Conservation (phyloP, 2,329 filamentous ascomycete genomes). For the Scopulariopsis brevicaulis region DNA sequence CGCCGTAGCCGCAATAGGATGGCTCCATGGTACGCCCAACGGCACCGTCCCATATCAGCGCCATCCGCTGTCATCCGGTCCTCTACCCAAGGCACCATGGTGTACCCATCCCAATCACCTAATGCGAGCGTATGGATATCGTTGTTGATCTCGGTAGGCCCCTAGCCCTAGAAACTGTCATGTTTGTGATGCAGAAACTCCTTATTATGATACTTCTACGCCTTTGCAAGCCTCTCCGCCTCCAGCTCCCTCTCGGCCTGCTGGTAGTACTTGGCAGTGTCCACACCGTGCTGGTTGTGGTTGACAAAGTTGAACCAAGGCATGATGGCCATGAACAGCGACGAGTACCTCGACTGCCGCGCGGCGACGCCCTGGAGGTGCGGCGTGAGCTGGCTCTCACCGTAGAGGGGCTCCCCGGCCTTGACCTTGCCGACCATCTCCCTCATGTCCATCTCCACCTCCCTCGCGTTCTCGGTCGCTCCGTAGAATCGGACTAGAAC, state of each 20-base stretch:
- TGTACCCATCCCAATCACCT: not conserved
- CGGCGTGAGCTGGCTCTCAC: constrained; percentile 62
- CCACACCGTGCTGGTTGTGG: constrained; percentile 88
- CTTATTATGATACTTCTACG: not conserved
- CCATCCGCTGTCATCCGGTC: too few species aligned
- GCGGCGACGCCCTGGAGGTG: constrained; percentile 92
- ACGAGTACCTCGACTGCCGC: constrained; percentile 84
- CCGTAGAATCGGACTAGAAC: constrained; percentile 87
- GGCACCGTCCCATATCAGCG: too few species aligned
- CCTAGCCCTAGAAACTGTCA: not conserved
- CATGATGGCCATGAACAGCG: constrained; percentile 70
- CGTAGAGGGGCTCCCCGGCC: constrained; percentile 80
- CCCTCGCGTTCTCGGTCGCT: constrained; percentile 81
- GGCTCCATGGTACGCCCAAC: too few species aligned
- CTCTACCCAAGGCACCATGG: too few species aligned
- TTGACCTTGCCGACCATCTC: constrained; percentile 98
- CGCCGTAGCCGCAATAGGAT: too few species aligned
- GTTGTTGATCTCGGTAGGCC: not conserved
- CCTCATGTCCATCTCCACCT: constrained; percentile 91
- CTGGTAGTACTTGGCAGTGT: constrained; percentile 96
- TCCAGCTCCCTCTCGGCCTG: constrained; percentile 92
- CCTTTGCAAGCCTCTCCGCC: constrained; percentile 39
- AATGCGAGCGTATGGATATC: not conserved
- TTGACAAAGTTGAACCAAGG: constrained; percentile 99
- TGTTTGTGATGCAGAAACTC: not conserved